A percentile compares a stretch with the other conserved stretches of the same genome.
Evolutionary conservation across 768 basidiomycete genomes (phyloP).

Genomic region (Pisolithus microcarpus): DNA sequence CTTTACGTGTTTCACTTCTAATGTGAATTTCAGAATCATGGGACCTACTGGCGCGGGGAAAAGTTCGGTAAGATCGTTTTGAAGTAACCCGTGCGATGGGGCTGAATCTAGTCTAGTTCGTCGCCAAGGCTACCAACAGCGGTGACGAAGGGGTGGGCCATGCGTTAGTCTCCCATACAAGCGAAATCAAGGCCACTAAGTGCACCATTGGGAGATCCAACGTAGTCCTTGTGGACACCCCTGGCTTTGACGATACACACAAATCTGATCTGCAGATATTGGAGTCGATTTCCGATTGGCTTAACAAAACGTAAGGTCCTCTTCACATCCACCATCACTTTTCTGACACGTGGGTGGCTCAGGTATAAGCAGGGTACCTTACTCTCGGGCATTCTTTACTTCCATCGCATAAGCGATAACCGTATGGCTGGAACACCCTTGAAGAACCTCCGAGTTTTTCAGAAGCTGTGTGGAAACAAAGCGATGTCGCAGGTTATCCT

Average conservation of each 20-base stretch:
- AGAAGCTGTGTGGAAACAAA: slow-evolving; percentile 19
- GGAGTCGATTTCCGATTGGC: slow-evolving; percentile 13
- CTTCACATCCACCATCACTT: neutral
- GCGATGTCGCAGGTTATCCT: slow-evolving; percentile 27
- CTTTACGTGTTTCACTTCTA: neutral
- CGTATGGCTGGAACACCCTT: slow-evolving; percentile 28
- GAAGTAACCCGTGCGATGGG: no score
- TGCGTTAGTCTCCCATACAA: slow-evolving; percentile 7
- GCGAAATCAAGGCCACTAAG: slow-evolving; percentile 1
- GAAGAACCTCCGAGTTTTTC: slow-evolving; percentile 29
- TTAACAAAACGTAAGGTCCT: slow-evolving; percentile 4
- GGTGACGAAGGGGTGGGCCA: slow-evolving; percentile 4
- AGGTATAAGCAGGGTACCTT: slow-evolving; percentile 6
- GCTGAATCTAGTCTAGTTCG: slow-evolving; percentile 1
- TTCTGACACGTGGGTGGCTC: neutral
- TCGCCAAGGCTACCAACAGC: slow-evolving; percentile 1
- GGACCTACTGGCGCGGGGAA: slow-evolving; percentile 21
- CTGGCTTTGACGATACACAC: slow-evolving; percentile 16
- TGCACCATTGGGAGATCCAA: neutral
- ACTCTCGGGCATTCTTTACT: slow-evolving; percentile 31
- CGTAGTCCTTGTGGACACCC: slow-evolving; percentile 20
- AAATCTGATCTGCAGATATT: slow-evolving; percentile 11
- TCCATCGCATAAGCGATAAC: slow-evolving; percentile 35
- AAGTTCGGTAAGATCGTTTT: slow-evolving; percentile 11
- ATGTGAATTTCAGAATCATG: slow-evolving; percentile 9